phyloP scores from a whole-genome alignment of 345 rosid species.

The Populus nigra region DNA sequence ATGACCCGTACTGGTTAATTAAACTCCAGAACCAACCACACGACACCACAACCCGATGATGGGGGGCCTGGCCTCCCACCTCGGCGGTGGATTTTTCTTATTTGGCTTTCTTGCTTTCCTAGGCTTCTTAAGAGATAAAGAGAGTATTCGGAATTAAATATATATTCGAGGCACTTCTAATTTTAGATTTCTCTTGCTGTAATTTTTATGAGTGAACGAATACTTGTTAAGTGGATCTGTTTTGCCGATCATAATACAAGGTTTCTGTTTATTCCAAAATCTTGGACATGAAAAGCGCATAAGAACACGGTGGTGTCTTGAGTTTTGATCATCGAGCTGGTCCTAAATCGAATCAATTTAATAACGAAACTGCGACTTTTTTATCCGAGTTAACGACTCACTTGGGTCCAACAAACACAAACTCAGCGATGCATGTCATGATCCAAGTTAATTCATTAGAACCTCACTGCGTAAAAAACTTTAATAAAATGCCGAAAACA shows the following conservation, averaged over 20 bases:
- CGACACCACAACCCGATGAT: constrained; percentile 65
- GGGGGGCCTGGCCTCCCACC: constrained; percentile 85
- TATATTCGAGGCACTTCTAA: not conserved
- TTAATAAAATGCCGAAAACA: no score
- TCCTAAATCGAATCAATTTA: no score
- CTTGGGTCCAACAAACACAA: no score
- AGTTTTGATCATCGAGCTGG: no score
- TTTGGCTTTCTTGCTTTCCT: constrained; percentile 84
- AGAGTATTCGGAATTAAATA: constrained; percentile 1
- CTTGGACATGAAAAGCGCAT: not conserved
- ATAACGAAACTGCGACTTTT: no score
- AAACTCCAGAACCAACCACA: constrained; percentile 20
- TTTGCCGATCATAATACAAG: not conserved
- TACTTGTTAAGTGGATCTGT: not conserved
- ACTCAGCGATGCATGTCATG: no score
- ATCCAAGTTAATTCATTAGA: no score
- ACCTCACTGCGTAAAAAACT: no score
- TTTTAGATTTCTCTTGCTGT: not conserved
- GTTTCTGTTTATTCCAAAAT: not conserved
- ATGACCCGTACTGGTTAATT: not conserved
- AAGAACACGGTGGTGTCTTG: no score
- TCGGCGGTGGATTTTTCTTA: constrained; percentile 85
- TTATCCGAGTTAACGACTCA: no score
- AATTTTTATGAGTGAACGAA: not conserved
- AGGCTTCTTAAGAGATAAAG: constrained; percentile 80